Base-by-base conservation (phyloP, 371 early-diverging fungal species). In the Mucor saturninus region DNA sequence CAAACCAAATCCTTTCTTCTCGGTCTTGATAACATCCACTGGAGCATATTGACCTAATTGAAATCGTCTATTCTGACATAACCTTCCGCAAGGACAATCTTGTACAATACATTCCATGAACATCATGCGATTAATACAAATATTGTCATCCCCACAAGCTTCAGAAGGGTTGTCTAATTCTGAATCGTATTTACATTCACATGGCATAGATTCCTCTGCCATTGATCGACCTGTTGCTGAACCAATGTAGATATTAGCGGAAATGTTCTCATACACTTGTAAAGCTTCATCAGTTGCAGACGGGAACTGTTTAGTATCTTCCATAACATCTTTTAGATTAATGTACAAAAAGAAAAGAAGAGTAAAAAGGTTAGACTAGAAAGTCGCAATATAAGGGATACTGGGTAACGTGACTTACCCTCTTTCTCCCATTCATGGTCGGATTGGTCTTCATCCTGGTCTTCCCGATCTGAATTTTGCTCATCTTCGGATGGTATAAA, bases 1-100 rank as follows among this genome's bases (percentile, higher is more conserved):
- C 42, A 99, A 73, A 4, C 99, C 99, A 68, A 83, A 95, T 0
- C 99, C 99, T 69, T 98, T 98, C 66, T 88, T 87, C 7, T 87
- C 93, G 1, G 98, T 93, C 54, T 86, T 71, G 62, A 98, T 88
- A 4, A 98, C 89, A 66, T 95, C 91, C 10, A 98, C 90, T 0
- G 83, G 76, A 0, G 96, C 92, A 70, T 94, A 95, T 53, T 94
- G 84, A 46, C 85, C 81, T 46, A 85, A 81, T 72, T 93, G 93
- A 56, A 98, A 96, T 61, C 98, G 90, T 64, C 92, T 85, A 71
- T 98, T 98, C 54, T 86, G 83, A 73, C 99, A 98, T 69, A 87
- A 86, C 49, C 89, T 76, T 10, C 95, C 96, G 61, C 89, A 88
- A 14, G 97, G 93, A 76, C 99, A 98, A 46, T 91, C 90, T 38